These are phyloP conservation scores for Lippia alba DNA, from an alignment of 305 asterid species.

Conservation along the genomic window DNA sequence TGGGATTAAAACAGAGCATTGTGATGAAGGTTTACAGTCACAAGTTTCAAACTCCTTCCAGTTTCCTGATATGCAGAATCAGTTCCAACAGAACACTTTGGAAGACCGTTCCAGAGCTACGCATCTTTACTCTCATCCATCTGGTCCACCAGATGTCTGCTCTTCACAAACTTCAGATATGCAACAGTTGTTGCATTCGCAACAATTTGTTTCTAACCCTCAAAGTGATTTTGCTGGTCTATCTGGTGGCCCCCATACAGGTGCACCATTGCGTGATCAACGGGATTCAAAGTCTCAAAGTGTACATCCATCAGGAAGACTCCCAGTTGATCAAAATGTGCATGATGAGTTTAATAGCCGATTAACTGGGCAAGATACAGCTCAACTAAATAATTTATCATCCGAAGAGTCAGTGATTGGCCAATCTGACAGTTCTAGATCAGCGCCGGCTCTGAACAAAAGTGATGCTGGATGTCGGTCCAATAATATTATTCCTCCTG, in stretches of 20 bases:
- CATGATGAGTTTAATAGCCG: constrained; percentile 72
- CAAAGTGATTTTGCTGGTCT: constrained; percentile 59
- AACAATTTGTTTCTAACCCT: constrained; percentile 56
- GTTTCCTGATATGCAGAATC: constrained; percentile 64
- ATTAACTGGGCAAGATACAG: constrained; percentile 66
- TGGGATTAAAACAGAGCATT: constrained; percentile 62
- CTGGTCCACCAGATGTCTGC: constrained; percentile 52
- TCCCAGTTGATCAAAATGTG: constrained; percentile 50
- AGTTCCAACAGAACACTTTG: constrained; percentile 52
- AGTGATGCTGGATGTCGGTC: constrained; percentile 49
- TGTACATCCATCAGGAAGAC: constrained; percentile 53
- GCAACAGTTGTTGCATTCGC: constrained; percentile 62
- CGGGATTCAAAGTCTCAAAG: constrained; percentile 64
- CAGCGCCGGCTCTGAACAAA: constrained; percentile 53
- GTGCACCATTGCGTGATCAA: constrained; percentile 54
- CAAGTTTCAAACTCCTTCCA: constrained; percentile 66
- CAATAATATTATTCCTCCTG: constrained; percentile 50
- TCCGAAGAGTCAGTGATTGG: constrained; percentile 68
- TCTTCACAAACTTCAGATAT: constrained; percentile 63
- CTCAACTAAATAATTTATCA: constrained; percentile 71
- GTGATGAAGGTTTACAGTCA: constrained; percentile 55
- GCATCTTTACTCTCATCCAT: constrained; percentile 55
- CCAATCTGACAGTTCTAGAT: constrained; percentile 57
- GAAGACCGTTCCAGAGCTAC: constrained; percentile 62
- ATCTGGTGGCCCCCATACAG: constrained; percentile 56